A percentile compares a stretch with the other conserved stretches of the same genome.
Conservation (phyloP, 225 moss, liverwort and hornwort species). For the Rhytidiadelphus loreus region DNA sequence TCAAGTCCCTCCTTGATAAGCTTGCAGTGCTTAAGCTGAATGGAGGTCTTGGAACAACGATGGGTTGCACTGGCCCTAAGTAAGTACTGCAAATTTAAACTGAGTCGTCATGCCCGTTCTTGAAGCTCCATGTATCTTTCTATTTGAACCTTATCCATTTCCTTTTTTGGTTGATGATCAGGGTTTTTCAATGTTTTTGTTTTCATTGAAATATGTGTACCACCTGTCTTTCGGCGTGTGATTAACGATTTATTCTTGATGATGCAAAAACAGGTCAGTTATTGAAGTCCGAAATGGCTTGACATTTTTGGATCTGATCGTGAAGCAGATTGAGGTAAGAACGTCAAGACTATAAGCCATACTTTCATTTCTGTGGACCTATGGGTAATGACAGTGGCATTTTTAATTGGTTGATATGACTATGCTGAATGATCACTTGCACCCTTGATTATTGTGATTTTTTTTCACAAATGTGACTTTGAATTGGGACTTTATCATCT, state of each 20-base stretch:
- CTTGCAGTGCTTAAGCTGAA: slow-evolving; percentile 94
- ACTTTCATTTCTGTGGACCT: not conserved
- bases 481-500: not conserved
- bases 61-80: slow-evolving; percentile 99
- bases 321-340: slow-evolving; percentile 84
- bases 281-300: slow-evolving; percentile 89
- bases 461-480: not conserved
- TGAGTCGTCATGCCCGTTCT: not conserved
- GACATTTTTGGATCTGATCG: slow-evolving; percentile 96
- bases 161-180: not conserved
- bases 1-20: slow-evolving; percentile 82
- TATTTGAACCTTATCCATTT: not conserved
- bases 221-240: not conserved
- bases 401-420: not conserved
- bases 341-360: not conserved
- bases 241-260: not conserved
- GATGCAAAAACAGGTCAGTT: slow-evolving; percentile 53
- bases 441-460: not conserved
- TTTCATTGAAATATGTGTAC: not conserved
- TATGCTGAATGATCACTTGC: not conserved
- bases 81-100: slow-evolving; percentile 1
- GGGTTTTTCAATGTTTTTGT: not conserved
- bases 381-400: not conserved
- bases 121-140: not conserved
- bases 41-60: slow-evolving; percentile 96